phyloP scores from a whole-genome alignment of 2,329 filamentous ascomycete genomes.

The Ceratocystis harringtonii region DNA sequence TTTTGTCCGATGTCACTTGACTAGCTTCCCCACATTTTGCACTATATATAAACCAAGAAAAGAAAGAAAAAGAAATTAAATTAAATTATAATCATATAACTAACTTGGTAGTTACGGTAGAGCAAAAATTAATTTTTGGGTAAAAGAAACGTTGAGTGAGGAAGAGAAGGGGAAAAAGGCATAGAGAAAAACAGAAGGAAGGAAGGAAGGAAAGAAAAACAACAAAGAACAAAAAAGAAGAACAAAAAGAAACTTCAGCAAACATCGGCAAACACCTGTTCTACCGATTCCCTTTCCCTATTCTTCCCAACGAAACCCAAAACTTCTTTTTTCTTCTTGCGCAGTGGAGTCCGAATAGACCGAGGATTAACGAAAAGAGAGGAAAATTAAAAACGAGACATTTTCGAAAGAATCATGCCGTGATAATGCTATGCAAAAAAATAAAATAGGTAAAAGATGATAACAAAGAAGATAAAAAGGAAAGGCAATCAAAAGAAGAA shows the following conservation, averaged over 20 bases:
- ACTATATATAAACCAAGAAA: too few species aligned
- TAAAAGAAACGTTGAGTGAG: neutral
- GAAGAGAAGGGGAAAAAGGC: neutral
- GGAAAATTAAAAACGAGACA: neutral
- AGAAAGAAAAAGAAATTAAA: too few species aligned
- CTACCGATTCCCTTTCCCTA: neutral
- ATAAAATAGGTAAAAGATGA: neutral
- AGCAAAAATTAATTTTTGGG: too few species aligned
- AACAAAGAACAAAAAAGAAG: neutral
- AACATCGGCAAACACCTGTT: too few species aligned
- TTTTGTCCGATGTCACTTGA: too few species aligned
- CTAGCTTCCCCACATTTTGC: too few species aligned
- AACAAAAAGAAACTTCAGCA: neutral
- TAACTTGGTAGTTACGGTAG: too few species aligned
- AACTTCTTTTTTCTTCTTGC: neutral
- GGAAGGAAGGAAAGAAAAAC: neutral
- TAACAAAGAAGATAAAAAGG: neutral
- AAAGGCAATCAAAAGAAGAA: neutral
- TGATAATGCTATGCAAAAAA: constrained; percentile 1
- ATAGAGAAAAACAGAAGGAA: neutral
- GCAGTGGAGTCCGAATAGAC: neutral
- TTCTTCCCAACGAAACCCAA: neutral
- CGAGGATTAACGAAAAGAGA: neutral
- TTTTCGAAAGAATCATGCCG: neutral
- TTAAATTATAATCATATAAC: too few species aligned